Percentiles rank a stretch among this genome's conserved stretches.
These are phyloP conservation scores for Pythium vanterpoolii DNA, from an alignment of 352 stramenopile species.

Conservation along the genomic window DNA sequence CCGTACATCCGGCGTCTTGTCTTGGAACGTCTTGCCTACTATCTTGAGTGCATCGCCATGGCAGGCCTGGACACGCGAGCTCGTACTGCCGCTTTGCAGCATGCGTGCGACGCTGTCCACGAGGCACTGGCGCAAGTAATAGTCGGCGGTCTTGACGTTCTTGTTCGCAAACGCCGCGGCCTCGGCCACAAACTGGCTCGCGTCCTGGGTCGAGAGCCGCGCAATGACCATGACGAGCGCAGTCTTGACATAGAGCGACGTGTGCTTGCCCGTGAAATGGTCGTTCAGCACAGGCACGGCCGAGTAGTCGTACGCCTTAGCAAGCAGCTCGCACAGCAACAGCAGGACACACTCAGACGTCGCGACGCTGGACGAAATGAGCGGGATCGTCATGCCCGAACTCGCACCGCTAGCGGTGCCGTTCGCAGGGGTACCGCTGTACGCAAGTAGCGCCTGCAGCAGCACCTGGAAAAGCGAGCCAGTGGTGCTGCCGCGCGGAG, in stretches of 20 bases:
- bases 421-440: slow-evolving; percentile 46
- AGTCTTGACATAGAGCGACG: slow-evolving; percentile 63
- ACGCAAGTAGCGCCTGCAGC: slow-evolving; percentile 61
- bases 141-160: slow-evolving; percentile 57
- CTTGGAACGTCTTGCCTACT: slow-evolving; percentile 59
- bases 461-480: slow-evolving; percentile 56
- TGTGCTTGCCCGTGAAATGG: slow-evolving; percentile 43
- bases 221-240: slow-evolving; percentile 70
- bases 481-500: not conserved
- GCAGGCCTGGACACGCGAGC: slow-evolving; percentile 36
- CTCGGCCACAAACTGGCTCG: slow-evolving; percentile 63
- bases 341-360: slow-evolving; percentile 72
- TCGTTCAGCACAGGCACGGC: slow-evolving; percentile 54
- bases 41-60: slow-evolving; percentile 75
- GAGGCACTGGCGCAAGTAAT: slow-evolving; percentile 78
- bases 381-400: slow-evolving; percentile 42
- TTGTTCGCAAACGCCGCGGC: slow-evolving; percentile 62
- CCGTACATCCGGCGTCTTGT: slow-evolving; percentile 76
- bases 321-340: slow-evolving; percentile 69
- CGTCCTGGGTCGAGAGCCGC: slow-evolving; percentile 50
- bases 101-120: slow-evolving; percentile 64
- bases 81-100: slow-evolving; percentile 27
- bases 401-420: slow-evolving; percentile 28
- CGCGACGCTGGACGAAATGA: slow-evolving; percentile 38
- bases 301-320: slow-evolving; percentile 72